phyloP scores from a whole-genome alignment of 2,329 filamentous ascomycete species.

The Plenodomus biglobosus region DNA sequence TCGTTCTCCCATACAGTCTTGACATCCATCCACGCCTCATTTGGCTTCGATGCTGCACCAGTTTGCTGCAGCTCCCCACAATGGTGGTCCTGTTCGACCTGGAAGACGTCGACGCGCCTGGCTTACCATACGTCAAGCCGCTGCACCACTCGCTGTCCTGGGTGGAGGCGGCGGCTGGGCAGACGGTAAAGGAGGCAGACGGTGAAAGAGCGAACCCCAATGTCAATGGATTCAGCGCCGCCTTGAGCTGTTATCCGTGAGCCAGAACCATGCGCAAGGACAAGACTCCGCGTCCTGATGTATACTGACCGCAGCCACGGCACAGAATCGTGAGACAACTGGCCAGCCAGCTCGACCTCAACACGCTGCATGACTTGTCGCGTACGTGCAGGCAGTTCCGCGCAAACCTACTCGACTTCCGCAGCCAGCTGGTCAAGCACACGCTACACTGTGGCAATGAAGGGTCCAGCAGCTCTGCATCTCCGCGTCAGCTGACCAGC shows the following conservation, averaged over 20 bases:
- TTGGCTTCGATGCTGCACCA: slow-evolving; percentile 35
- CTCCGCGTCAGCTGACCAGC: slow-evolving; percentile 48
- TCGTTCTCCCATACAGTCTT: slow-evolving; percentile 4
- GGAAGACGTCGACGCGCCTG: slow-evolving; percentile 43
- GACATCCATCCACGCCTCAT: not conserved
- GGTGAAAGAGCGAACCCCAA: slow-evolving; percentile 55
- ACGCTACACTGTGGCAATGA: slow-evolving; percentile 83
- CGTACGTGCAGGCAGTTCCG: slow-evolving; percentile 80
- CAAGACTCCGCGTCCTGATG: slow-evolving; percentile 26
- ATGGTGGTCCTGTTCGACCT: slow-evolving; percentile 52
- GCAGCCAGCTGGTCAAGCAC: slow-evolving; percentile 68
- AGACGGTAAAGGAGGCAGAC: slow-evolving; percentile 21
- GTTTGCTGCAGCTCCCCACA: slow-evolving; percentile 16
- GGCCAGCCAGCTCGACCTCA: slow-evolving; percentile 78
- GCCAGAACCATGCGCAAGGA: slow-evolving; percentile 44
- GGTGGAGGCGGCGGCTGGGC: slow-evolving; percentile 5
- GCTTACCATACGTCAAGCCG: slow-evolving; percentile 28
- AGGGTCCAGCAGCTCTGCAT: slow-evolving; percentile 25
- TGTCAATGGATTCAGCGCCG: slow-evolving; percentile 61
- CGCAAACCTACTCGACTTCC: slow-evolving; percentile 75
- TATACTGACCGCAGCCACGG: slow-evolving; percentile 33
- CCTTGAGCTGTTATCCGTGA: slow-evolving; percentile 70
- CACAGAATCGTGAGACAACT: slow-evolving; percentile 74
- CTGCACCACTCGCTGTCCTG: slow-evolving; percentile 29
- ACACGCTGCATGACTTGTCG: slow-evolving; percentile 80